Evolutionary conservation across 169 alveolate species (phyloP).

Genomic region (Eimeria maxima): DNA sequence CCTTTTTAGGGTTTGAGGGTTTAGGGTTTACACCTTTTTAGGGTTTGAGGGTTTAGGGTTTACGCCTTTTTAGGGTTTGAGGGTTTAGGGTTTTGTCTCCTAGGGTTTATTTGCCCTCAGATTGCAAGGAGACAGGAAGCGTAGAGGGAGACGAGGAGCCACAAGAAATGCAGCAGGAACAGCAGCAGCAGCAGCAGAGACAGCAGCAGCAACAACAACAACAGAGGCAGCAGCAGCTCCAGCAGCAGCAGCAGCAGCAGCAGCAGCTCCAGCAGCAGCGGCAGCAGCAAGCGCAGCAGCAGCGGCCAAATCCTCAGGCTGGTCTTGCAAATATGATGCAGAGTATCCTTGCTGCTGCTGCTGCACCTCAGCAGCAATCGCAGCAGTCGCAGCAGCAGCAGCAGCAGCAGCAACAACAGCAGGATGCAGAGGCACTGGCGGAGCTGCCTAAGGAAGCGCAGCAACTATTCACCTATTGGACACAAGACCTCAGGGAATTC

Average conservation of each 20-base stretch:
- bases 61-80: too few relatives aligned
- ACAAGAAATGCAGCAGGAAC: too few relatives aligned
- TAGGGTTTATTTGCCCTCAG: too few relatives aligned
- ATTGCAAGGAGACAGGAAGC: too few relatives aligned
- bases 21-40: too few relatives aligned
- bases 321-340: background rate
- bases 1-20: too few relatives aligned
- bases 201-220: background rate
- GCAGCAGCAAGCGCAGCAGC: background rate
- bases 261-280: constrained; percentile 45
- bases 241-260: background rate
- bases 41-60: too few relatives aligned
- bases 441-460: constrained; percentile 4
- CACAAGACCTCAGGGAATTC: background rate
- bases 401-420: constrained; percentile 1
- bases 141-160: too few relatives aligned
- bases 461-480: background rate
- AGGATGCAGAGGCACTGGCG: constrained; percentile 17
- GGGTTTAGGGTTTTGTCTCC: too few relatives aligned
- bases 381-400: constrained; percentile 6
- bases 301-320: background rate
- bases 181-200: background rate
- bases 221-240: background rate
- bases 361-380: background rate
- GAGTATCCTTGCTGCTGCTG: background rate